Percentiles rank a stretch among this genome's conserved stretches.
These are phyloP conservation scores for Pyrus pyrifolia DNA, from an alignment of 306 rosid genomes.

Conservation along the genomic window DNA sequence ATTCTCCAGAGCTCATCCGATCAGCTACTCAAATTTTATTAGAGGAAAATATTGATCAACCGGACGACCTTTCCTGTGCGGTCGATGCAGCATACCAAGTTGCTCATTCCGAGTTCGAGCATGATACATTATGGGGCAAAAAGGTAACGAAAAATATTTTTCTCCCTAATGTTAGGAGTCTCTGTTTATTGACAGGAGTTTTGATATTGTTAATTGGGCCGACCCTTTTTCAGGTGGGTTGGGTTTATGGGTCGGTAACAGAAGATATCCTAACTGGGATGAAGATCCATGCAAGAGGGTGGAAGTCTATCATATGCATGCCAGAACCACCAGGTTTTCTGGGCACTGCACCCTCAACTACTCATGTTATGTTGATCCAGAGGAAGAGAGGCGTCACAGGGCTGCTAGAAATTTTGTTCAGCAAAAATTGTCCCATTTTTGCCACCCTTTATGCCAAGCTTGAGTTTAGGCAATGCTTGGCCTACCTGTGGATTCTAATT, in stretches of 20 bases:
- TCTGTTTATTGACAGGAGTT: no score
- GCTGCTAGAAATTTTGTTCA: constrained; percentile 13
- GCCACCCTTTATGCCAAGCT: constrained; percentile 6
- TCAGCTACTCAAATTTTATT: not conserved
- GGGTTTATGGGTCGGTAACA: constrained; percentile 25
- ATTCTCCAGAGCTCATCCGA: not conserved
- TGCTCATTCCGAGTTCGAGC: constrained; percentile 12
- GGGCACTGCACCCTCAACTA: constrained; percentile 9
- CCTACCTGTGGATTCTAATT: constrained; percentile 12
- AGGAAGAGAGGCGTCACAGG: constrained; percentile 29
- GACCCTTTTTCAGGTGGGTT: constrained; percentile 16
- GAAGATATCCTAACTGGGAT: constrained; percentile 33
- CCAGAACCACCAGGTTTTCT: constrained; percentile 26
- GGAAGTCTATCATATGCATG: constrained; percentile 16
- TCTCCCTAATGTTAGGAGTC: not conserved
- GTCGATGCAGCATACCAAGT: constrained; percentile 8
- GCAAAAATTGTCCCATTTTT: constrained; percentile 17
- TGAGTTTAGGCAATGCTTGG: constrained; percentile 21
- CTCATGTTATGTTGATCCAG: constrained; percentile 7
- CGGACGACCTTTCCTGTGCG: not conserved
- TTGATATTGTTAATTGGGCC: no score
- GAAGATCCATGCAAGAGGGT: constrained; percentile 24
- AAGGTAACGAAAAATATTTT: not conserved
- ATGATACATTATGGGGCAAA: constrained; percentile 6
- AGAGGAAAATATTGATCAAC: not conserved